Evolutionary conservation across 2,329 filamentous ascomycete genomes (phyloP).

Genomic region (Aureobasidium sp.): DNA sequence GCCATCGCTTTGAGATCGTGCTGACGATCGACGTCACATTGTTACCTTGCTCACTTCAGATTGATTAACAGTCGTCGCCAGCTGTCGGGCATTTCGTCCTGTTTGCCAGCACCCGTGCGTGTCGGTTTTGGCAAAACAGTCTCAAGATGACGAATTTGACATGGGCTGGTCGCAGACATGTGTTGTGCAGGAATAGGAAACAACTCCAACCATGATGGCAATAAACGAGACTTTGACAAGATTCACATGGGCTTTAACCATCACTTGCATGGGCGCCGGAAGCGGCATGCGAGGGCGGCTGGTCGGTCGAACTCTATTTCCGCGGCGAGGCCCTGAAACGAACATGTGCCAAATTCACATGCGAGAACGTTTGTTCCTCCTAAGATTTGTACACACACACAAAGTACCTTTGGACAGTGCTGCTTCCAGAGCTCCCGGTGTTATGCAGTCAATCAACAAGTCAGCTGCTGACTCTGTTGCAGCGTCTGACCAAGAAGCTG

Average conservation of each 20-base stretch:
- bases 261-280: constrained; percentile 8
- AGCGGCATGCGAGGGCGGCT: constrained; percentile 9
- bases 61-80: constrained; percentile 7
- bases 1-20: constrained; percentile 5
- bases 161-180: not conserved
- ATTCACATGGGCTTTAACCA: constrained; percentile 1
- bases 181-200: not conserved
- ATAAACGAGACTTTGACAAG: not conserved
- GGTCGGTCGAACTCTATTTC: constrained; percentile 11
- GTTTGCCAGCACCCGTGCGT: not conserved
- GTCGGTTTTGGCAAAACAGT: not conserved
- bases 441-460: not conserved
- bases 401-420: not conserved
- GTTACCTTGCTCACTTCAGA: constrained; percentile 3
- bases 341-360: constrained; percentile 11
- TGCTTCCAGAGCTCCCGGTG: not conserved
- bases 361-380: not conserved
- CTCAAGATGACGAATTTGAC: not conserved
- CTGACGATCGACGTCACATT: constrained; percentile 11
- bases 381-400: constrained; percentile 1
- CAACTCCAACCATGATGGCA: not conserved
- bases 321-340: constrained; percentile 9
- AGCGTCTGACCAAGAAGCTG: not conserved
- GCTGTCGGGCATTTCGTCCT: not conserved
- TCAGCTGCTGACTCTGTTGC: not conserved